phyloP scores from a whole-genome alignment of 768 basidiomycete species.

The Pisolithus orientalis region DNA sequence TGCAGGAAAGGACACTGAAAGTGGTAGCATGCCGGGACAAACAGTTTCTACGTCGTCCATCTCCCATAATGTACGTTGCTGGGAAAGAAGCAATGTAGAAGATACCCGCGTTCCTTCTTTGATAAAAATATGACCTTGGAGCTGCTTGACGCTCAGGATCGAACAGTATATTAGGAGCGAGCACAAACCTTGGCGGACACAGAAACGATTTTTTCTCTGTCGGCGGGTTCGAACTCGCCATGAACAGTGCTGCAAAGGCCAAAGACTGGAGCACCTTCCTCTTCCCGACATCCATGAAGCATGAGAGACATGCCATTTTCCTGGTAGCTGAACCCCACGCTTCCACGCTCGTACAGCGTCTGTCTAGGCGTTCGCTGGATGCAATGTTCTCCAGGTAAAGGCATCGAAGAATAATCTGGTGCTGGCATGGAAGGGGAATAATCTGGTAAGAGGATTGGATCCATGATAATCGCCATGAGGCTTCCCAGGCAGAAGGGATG shows the following conservation, averaged over 20 bases:
- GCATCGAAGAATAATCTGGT: constrained; percentile 54
- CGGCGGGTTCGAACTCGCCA: constrained; percentile 22
- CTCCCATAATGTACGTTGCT: constrained; percentile 19
- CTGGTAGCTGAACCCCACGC: constrained; percentile 25
- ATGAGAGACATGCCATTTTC: constrained; percentile 26
- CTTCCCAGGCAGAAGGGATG: constrained; percentile 8
- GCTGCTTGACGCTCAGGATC: constrained; percentile 8
- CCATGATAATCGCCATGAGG: constrained; percentile 1
- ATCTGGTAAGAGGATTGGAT: constrained; percentile 32
- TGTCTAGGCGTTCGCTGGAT: constrained; percentile 41
- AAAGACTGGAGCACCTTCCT: constrained; percentile 22
- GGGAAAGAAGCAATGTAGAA: constrained; percentile 16
- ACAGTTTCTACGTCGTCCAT: constrained; percentile 4
- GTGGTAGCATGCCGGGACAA: constrained; percentile 25
- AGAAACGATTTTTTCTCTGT: constrained; percentile 22
- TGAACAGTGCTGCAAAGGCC: constrained; percentile 23
- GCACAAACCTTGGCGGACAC: constrained; percentile 22
- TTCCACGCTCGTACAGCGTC: constrained; percentile 7
- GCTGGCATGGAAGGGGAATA: constrained; percentile 51
- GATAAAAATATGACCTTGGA: constrained; percentile 19
- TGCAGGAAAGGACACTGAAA: constrained; percentile 25
- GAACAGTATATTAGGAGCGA: neutral
- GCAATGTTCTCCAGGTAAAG: constrained; percentile 43
- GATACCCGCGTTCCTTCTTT: constrained; percentile 7
- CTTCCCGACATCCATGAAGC: constrained; percentile 26